phyloP scores from a whole-genome alignment of 2,329 filamentous ascomycete species.

The Colletotrichum truncatum region DNA sequence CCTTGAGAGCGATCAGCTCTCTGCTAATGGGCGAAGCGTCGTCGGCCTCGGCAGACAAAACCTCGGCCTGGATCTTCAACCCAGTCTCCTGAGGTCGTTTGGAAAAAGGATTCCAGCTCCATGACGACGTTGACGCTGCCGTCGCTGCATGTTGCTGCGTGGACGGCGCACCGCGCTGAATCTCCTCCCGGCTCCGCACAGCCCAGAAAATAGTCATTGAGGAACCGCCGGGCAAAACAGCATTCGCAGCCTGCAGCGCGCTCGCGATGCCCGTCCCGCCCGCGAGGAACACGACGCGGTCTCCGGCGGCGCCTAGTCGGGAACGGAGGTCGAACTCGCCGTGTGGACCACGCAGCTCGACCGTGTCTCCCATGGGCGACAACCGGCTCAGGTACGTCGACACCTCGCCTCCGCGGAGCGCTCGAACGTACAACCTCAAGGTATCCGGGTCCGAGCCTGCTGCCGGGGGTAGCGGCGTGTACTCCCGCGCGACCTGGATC shows the following conservation, averaged over 20 bases:
- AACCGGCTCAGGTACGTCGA: conserved; percentile 81
- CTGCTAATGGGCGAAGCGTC: conserved; percentile 61
- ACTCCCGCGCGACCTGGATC: conserved; percentile 89
- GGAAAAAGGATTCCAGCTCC: conserved; percentile 26
- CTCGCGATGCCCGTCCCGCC: conserved; percentile 94
- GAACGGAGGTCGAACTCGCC: conserved; percentile 66
- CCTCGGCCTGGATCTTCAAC: conserved; percentile 33
- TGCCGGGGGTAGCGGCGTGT: conserved; percentile 80
- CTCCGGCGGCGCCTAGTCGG: conserved; percentile 40
- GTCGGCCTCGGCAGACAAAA: conserved; percentile 27
- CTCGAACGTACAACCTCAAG: conserved; percentile 81
- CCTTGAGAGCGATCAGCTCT: conserved; percentile 71
- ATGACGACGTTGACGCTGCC: conserved; percentile 31
- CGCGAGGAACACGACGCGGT: conserved; percentile 81
- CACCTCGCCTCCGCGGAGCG: conserved; percentile 83
- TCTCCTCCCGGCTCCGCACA: conserved; percentile 65
- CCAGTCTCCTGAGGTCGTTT: neutral
- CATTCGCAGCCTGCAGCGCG: conserved; percentile 81
- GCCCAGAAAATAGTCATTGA: conserved; percentile 82
- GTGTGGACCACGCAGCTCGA: conserved; percentile 84
- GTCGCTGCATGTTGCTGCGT: too few species aligned
- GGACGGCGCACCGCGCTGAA: too few species aligned
- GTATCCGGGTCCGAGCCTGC: conserved; percentile 45
- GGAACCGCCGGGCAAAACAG: conserved; percentile 69
- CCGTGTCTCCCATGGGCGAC: conserved; percentile 58